Evolutionary conservation across 164 flowering plant species (phyloP).

Genomic region (Paratinospora sagittata): DNA sequence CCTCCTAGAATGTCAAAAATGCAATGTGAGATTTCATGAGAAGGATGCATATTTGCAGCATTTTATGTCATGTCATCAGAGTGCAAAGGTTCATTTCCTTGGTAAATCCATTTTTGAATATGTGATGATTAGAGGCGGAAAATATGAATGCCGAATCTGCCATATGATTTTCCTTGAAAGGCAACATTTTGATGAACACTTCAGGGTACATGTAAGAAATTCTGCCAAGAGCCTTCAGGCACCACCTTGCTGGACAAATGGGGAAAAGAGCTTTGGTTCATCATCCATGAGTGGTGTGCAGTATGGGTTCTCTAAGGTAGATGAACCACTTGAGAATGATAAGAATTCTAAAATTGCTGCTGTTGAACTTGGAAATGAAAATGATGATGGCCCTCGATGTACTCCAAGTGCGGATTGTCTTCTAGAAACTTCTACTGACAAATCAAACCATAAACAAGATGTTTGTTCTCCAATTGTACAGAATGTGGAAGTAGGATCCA

Average conservation of each 20-base stretch:
- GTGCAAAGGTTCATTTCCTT: conserved; percentile 47
- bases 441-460: conserved; percentile 4
- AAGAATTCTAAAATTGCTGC: background rate
- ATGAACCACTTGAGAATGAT: background rate
- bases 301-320: conserved; percentile 11
- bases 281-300: conserved; percentile 26
- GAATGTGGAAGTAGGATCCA: background rate
- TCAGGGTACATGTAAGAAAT: no score
- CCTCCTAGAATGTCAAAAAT: conserved; percentile 66
- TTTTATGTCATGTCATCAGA: conserved; percentile 54
- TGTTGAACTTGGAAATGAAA: background rate
- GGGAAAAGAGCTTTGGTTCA: conserved; percentile 17
- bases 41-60: conserved; percentile 73
- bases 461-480: conserved; percentile 10
- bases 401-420: conserved; percentile 3
- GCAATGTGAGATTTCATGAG: conserved; percentile 56
- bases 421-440: conserved; percentile 8
- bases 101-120: conserved; percentile 63
- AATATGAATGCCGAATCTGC: conserved; percentile 67
- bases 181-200: conserved; percentile 23
- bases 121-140: conserved; percentile 63
- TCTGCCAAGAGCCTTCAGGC: no score
- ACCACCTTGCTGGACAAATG: no score
- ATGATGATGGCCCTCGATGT: background rate
- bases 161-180: conserved; percentile 63